Base-by-base conservation (phyloP, 2,329 filamentous ascomycete species). In the Plenodomus tracheiphilus region DNA sequence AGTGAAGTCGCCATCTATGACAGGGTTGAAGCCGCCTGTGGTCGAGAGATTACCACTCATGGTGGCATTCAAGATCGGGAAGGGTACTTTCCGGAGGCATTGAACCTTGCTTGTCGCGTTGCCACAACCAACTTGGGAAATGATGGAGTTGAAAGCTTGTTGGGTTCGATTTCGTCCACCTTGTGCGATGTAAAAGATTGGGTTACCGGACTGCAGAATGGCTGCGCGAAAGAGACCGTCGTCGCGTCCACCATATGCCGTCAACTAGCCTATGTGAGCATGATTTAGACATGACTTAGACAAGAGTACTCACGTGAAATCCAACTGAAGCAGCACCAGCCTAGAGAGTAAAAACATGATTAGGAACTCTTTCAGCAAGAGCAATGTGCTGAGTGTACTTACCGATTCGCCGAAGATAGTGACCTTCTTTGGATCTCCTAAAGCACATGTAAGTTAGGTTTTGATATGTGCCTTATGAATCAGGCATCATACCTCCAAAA, bases 1-100 rank as follows among this genome's bases (percentile, higher is more conserved):
- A 6, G 84, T 69, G 21, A 84, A 74, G 56, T 83, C 79, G 0
- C 80, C 79, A 53, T 85, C 83, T 25, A 82, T 63, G 3, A 73
- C 64, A 1, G 75, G 74, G 35, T 66, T 72, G 61, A 65, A 73
- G 9, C 41, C 41, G 3, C 51, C 47, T 5, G 34, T 36, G 6
- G 34, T 36, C 34, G 54, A 36, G 54, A 55, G 38, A 10, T 43
- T 53, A 3, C 60, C 59, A 30, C 73, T 70, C 69, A 67, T 2
- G 70, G 58, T 65, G 1, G 71, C 57, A 45, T 85, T 79, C 60
- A 87, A 81, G 1, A 70, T 77, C 2, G 80, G 73, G 66, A 86
- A 88, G n/a, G 79, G 74, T 1, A 83, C 69, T 1, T 66, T 68
- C n/a, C 88, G 83, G 6, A 93, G 79, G 36, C 68, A 72, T 16